Base-by-base conservation (phyloP, 495 filamentous ascomycete genomes). In the Trichoderma gamsii region DNA sequence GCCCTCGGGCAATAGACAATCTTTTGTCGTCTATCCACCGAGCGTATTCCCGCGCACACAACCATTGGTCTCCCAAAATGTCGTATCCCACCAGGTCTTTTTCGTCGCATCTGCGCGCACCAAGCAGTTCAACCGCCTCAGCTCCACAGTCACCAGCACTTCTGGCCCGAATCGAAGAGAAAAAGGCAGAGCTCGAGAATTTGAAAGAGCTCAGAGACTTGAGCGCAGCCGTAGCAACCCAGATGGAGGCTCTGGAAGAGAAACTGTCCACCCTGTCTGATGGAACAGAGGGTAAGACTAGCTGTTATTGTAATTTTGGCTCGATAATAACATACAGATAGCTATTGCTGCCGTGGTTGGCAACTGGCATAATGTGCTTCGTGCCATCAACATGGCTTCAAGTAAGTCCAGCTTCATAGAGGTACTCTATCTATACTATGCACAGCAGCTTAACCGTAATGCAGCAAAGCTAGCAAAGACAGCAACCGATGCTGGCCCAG, bases 281-380 rank as follows among this genome's bases (percentile, higher is more conserved):
- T 76, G 95, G 95, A 52, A 97, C 95, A 43, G 92, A 98, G 89
- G 92, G 92, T 93, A 70, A 66, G 77, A 67, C 52, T 21, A 23
- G 21, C 23, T 18, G 9, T 7, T 49, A 18, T n/a, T 66, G 21
- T n/a, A 21, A 13, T 15, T 4, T 23, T 35, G 23, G 9, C 25
- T 13, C 11, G 56, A 4, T 12, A 38, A 66, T 69, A 32, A 71
- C 61, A 44, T 18, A 11, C 3, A 9, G 69, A 64, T 74, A 95
- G 94, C 92, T 72, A 92, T 99, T 74, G 95, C 95, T 63, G 87
- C 88, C 63, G 95, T 99, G 21, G 79, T 99, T 70, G 86, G 90
- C 63, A 99, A 99, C 77, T 99, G 95, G 95, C 90, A 97, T 73
- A 96, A 93, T 75, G 93, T 99, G 66, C 83, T 99, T 23, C 85